Base-by-base conservation (phyloP, 169 alveolate species). In the Babesia ovis region DNA sequence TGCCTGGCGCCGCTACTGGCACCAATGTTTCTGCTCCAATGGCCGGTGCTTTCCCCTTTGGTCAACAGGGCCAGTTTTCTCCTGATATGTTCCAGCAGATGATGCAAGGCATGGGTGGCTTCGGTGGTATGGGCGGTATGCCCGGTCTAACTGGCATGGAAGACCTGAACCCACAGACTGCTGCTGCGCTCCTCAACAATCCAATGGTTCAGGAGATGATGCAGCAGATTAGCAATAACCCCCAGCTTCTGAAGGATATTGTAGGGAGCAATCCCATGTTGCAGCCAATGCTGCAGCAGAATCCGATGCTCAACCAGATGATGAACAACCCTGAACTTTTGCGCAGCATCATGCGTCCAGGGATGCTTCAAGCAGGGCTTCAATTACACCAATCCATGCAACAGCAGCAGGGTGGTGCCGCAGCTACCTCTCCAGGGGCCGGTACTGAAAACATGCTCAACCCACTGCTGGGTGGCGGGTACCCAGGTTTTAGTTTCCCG, bases 301-400 rank as follows among this genome's bases (percentile, higher is more conserved):
- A 91, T 68, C 95, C 93, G 37, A 76, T 93, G 84, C 72, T 91
- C 69, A 77, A 67, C 53, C 93, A 90, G 50, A 91, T 93, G 91
- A 58, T 91, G 54, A 89, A 87, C 69, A 92, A 92, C 76, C 97
- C 97, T 4, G 92, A 91, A 64, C 79, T 93, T 43, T 55, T 91
- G 77, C 90, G 95, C 77, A 92, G 84, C 76, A 82, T 92, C 69
- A 76, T 89, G 92, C 77, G 91, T 29, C 93, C 93, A 4, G 93
- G 86, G 42, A 55, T 89, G 68, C 69, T 89, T 31, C 93, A 85
- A 58, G 90, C 93, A 35, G 93, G 93, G n/a, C 84, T 89, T 34
- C 91, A 85, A 68, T 60, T 89, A 50, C 92, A 85, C 64, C 88
- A 85, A 70, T 86, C 92, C 8, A 50, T 85, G 76, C 82, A 81